Base-by-base conservation (phyloP, 257 asterid genomes). In the Solanum dulcamara region DNA sequence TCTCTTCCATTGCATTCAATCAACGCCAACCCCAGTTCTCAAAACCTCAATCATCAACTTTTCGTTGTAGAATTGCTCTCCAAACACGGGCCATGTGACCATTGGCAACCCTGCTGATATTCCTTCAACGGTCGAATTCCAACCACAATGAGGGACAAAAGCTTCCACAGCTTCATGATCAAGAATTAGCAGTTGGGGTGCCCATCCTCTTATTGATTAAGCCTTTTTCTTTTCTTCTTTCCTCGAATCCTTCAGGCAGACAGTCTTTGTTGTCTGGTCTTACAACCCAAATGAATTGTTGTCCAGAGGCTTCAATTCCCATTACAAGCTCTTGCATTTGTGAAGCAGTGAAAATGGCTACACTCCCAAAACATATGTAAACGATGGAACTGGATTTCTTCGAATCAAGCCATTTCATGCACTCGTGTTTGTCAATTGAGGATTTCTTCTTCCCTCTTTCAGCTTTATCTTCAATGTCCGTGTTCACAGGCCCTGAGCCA, bases 361-460 rank as follows among this genome's bases (percentile, higher is more conserved):
- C 20, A 68, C 87, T 80, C 15, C 87, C 84, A 8, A 80, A 87
- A 42, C 89, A n/a, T 4, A 84, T 15, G 75, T 92, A 95, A 33
- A 93, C 91, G 0, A 94, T 94, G 1, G 98, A 94, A 79, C 91
- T 83, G 0, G 91, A 90, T 33, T 74, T 48, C 90, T 89, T 90
- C 0, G 93, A 89, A 57, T 95, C 91, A 3, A 95, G 91, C 98
- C 98, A 94, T 0, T 88, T 64, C 46, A 91, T 18, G 74, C 96
- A 90, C 28, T 94, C 92, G 11, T 92, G 88, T 37, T 86, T 89
- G 30, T 91, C 94, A 4, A 94, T 87, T 1, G 90, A 83, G 3
- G 96, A 85, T 57, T 85, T 60, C 48, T 85, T 60, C 48, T 85
- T 90, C n/a, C 95, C 94, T 84, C 93, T 89, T 50, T 30, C 57